phyloP scores from a whole-genome alignment of 2,329 filamentous ascomycete species.

The Pseudopithomyces maydicus region DNA sequence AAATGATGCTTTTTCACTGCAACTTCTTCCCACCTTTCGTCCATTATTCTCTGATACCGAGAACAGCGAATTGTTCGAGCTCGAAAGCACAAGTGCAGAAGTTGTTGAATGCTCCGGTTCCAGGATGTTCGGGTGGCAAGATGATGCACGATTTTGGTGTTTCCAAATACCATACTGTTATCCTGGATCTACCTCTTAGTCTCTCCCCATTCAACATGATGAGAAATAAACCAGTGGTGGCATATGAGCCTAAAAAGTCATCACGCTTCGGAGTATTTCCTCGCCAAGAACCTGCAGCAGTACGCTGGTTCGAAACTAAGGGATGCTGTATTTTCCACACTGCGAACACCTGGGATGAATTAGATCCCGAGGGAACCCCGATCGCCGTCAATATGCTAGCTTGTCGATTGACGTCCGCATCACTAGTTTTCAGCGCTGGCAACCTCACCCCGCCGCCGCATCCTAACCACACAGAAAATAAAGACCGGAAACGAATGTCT shows the following conservation, averaged over 20 bases:
- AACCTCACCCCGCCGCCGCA: constrained; percentile 61
- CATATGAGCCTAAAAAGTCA: constrained; percentile 61
- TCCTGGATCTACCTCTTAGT: constrained; percentile 71
- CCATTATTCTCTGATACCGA: constrained; percentile 66
- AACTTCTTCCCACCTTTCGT: constrained; percentile 70
- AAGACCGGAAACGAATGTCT: constrained; percentile 44
- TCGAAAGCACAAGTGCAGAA: constrained; percentile 12
- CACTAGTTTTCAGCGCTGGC: constrained; percentile 67
- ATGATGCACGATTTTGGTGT: constrained; percentile 82
- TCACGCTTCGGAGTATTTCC: constrained; percentile 73
- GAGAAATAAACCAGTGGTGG: constrained; percentile 61
- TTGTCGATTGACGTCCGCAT: constrained; percentile 69
- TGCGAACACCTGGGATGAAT: constrained; percentile 71
- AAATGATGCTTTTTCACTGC: constrained; percentile 71
- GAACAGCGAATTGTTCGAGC: constrained; percentile 13
- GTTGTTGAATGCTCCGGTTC: constrained; percentile 61
- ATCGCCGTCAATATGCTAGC: constrained; percentile 65
- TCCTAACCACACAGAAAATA: constrained; percentile 15
- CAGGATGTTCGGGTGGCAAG: constrained; percentile 66
- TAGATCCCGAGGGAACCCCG: constrained; percentile 35
- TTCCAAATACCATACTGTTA: constrained; percentile 65
- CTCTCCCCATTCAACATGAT: constrained; percentile 67
- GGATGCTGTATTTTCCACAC: constrained; percentile 75
- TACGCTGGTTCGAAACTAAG: constrained; percentile 71
- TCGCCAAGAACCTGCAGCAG: constrained; percentile 59